Evolutionary conservation across 1,284 basidiomycete species (phyloP).

Genomic region (Cutaneotrichosporon sp.): DNA sequence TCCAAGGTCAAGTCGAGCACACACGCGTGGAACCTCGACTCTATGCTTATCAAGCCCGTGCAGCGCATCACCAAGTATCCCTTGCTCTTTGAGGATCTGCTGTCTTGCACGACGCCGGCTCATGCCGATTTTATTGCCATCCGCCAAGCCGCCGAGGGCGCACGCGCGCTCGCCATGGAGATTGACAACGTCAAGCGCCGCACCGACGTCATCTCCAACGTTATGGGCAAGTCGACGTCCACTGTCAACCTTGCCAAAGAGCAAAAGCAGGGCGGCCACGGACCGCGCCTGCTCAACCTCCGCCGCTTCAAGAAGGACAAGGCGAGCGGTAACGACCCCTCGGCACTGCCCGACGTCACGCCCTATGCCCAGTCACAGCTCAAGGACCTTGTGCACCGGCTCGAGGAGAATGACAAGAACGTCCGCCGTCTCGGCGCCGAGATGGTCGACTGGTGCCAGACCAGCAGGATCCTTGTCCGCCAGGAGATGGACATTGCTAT

Average conservation of each 20-base stretch:
- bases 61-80: conserved; percentile 91
- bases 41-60: conserved; percentile 79
- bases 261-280: conserved; percentile 11
- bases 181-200: conserved; percentile 82
- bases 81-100: conserved; percentile 71
- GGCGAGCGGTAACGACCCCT: not conserved
- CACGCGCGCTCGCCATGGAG: conserved; percentile 71
- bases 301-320: conserved; percentile 46
- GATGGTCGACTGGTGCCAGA: conserved; percentile 36
- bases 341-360: conserved; percentile 18
- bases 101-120: conserved; percentile 67
- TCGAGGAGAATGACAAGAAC: conserved; percentile 37
- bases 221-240: conserved; percentile 31
- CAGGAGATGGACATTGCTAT: conserved; percentile 30
- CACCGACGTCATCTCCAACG: conserved; percentile 68
- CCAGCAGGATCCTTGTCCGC: conserved; percentile 33
- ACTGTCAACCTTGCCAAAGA: conserved; percentile 10
- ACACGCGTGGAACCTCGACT: conserved; percentile 89
- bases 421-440: conserved; percentile 41
- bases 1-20: conserved; percentile 64
- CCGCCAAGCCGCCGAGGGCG: conserved; percentile 59
- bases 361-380: conserved; percentile 24
- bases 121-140: conserved; percentile 71
- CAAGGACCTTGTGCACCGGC: conserved; percentile 26
- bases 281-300: conserved; percentile 22